Evolutionary conservation across 2,329 filamentous ascomycete species (phyloP), one percentile per base, ranked within the genome.

Genomic region (Scytalidium sp.): DNA sequence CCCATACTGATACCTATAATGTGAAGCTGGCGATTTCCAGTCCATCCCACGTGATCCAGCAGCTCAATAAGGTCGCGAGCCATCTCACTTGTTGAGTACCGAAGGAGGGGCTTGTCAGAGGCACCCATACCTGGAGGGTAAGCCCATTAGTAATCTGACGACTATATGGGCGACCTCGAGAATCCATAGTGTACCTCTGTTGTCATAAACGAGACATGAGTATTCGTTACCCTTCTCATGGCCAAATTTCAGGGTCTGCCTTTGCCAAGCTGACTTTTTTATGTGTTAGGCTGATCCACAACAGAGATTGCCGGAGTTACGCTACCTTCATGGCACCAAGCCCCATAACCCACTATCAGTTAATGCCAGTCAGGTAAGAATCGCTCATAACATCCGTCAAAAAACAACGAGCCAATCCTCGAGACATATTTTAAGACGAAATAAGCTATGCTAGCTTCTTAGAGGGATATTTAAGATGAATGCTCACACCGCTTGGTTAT

Each of bases 71-170:
- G 68, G 69, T 96, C 91, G 52, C 76, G 80, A 19, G 91, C 91
- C 90, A 96, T 95, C 59, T 89, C 87, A 36, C 80, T 85, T 2
- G 90, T 94, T 23, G 87, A 87, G 73, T 96, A 96, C 40, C 89
- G 81, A 60, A 79, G 75, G 19, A 88, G 64, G 0, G 91, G 91
- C 67, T 88, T 91, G 70, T 88, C 87, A 44, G 86, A 90, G 54
- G 79, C 79, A 50, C 91, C 91, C 64, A 95, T 87, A 55, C 91
- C 63, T 65, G 22, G 7, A 17, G n/a, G 29, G 7, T 20, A 13
- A 15, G 19, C 11, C 32, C 47, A 50, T 56, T 27, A 55, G 39
- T 20, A 43, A 46, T n/a, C 19, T 21, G 10, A 5, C 13, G 9
- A 40, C 9, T 6, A 40, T 25, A 22, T 9, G 9, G 8, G n/a